Evolutionary conservation across 2,329 filamentous ascomycete species (phyloP).

Genomic region (Metarhizium brunneum): DNA sequence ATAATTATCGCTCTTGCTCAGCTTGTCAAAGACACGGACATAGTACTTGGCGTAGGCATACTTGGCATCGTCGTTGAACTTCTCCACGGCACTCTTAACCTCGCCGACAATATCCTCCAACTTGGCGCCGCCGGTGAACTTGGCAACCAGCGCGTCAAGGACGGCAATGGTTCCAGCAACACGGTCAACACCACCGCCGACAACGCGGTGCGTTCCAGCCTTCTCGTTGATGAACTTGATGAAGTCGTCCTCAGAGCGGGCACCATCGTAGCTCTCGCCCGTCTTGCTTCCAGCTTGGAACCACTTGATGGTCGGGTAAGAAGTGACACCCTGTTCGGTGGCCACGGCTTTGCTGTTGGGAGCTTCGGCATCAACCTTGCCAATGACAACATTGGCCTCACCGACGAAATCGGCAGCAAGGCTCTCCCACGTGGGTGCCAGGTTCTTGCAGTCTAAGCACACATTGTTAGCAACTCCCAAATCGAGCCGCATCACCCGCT

Average conservation of each 20-base stretch:
- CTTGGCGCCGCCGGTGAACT: conserved; percentile 56
- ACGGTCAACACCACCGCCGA: conserved; percentile 70
- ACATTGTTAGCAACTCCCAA: conserved; percentile 1
- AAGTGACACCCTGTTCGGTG: conserved; percentile 65
- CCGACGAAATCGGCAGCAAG: conserved; percentile 71
- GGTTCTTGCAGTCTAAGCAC: conserved; percentile 79
- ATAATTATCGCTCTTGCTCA: conserved; percentile 66
- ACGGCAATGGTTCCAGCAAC: conserved; percentile 73
- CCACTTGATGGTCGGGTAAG: conserved; percentile 97
- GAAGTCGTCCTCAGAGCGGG: conserved; percentile 67
- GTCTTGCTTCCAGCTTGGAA: conserved; percentile 79
- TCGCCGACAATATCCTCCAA: conserved; percentile 59
- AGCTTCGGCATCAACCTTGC: conserved; percentile 91
- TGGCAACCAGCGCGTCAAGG: conserved; percentile 67
- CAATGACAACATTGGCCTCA: conserved; percentile 74
- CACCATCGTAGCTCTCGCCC: conserved; percentile 61
- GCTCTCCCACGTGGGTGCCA: conserved; percentile 84
- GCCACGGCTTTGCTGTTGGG: conserved; percentile 75
- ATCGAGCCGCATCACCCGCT: neutral
- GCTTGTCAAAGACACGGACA: conserved; percentile 80
- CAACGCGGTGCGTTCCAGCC: conserved; percentile 74
- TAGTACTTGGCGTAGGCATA: conserved; percentile 90
- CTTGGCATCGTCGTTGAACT: conserved; percentile 51
- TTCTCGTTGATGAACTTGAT: conserved; percentile 80
- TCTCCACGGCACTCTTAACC: conserved; percentile 60